A percentile compares a stretch with the other conserved stretches of the same genome.
Conservation (phyloP, 148 eudicot genomes). For the Vaccinium vitisidaea region DNA sequence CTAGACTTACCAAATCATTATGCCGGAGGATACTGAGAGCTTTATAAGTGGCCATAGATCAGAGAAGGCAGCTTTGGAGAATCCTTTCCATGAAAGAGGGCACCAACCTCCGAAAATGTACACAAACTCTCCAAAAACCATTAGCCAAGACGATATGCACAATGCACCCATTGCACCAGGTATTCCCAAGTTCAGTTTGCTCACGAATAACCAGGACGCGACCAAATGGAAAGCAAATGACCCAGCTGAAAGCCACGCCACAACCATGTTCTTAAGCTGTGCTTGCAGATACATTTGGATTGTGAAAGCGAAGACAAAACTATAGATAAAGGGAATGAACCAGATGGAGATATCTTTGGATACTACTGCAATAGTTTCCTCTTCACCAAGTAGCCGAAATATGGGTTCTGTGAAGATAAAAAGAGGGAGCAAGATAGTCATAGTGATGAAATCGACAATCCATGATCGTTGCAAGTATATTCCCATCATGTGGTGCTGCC, state of each 20-base stretch:
- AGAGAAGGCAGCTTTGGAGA: conserved; percentile 39
- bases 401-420: conserved; percentile 51
- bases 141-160: conserved; percentile 39
- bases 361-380: conserved; percentile 35
- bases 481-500: conserved; percentile 68
- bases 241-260: conserved; percentile 38
- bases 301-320: conserved; percentile 38
- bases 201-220: conserved; percentile 58
- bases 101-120: conserved; percentile 68
- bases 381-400: conserved; percentile 45
- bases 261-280: conserved; percentile 57
- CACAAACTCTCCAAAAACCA: conserved; percentile 43
- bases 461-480: conserved; percentile 68
- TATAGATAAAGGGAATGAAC: conserved; percentile 53
- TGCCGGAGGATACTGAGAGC: conserved; percentile 59
- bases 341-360: conserved; percentile 47
- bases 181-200: conserved; percentile 35
- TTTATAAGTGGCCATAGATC: conserved; percentile 56
- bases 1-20: conserved; percentile 55
- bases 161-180: conserved; percentile 54
- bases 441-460: conserved; percentile 44
- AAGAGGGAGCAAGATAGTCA: conserved; percentile 46
- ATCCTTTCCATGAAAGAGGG: conserved; percentile 59
- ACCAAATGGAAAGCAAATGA: conserved; percentile 39
- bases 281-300: conserved; percentile 71